Conservation (phyloP, 176 grass and related monocot genomes). For the Chrysopogon serrulatus region DNA sequence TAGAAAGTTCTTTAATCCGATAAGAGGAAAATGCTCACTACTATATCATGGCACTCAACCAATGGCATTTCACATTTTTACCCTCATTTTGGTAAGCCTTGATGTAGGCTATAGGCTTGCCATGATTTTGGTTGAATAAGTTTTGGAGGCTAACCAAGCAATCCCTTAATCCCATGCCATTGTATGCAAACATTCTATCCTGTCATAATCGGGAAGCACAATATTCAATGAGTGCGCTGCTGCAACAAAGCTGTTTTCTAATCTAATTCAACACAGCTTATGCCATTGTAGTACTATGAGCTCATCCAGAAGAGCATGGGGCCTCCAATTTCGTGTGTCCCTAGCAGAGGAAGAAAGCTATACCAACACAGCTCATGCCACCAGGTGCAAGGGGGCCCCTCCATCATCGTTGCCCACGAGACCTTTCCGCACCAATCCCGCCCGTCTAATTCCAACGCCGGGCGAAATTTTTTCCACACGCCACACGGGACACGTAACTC, state of each 20-base stretch:
- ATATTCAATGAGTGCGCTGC: background rate
- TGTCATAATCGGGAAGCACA: background rate
- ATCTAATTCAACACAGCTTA: no score
- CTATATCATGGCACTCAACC: no score
- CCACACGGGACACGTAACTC: background rate
- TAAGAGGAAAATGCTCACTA: no score
- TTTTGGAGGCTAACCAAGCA: no score
- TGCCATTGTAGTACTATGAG: no score
- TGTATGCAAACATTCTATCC: background rate
- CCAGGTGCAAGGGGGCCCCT: constrained; percentile 29
- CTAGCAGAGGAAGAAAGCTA: constrained; percentile 37
- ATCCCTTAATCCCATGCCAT: background rate
- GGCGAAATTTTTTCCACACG: background rate
- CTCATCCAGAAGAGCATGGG: background rate
- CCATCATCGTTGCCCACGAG: constrained; percentile 38
- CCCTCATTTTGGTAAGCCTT: no score
- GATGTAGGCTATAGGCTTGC: no score
- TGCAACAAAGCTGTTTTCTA: background rate
- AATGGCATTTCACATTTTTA: no score
- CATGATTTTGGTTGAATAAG: no score
- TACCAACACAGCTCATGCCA: constrained; percentile 47
- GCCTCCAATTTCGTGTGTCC: constrained; percentile 12
- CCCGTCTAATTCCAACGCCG: constrained; percentile 29
- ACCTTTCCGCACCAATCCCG: constrained; percentile 54
- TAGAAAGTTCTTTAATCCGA: no score